Conservation (phyloP, 495 filamentous ascomycete species). For the Podospora pseudopauciseta region DNA sequence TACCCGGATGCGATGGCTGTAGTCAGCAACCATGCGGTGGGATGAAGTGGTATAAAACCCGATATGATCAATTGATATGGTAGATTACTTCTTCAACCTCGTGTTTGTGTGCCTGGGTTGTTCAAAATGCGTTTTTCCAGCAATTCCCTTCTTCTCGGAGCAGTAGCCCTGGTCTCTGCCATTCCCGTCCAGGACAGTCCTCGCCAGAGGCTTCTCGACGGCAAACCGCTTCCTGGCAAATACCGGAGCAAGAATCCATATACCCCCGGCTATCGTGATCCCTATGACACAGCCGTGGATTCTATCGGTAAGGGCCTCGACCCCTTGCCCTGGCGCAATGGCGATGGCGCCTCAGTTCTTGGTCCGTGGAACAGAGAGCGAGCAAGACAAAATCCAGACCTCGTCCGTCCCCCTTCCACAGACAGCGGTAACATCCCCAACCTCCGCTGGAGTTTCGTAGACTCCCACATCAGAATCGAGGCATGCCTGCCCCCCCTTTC, state of each 20-base stretch:
- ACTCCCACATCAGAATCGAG: slow-evolving; percentile 64
- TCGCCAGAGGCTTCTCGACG: slow-evolving; percentile 47
- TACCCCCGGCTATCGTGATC: slow-evolving; percentile 42
- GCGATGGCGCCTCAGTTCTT: slow-evolving; percentile 57
- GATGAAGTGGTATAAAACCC: neutral
- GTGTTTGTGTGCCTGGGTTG: neutral
- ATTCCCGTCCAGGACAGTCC: slow-evolving; percentile 50
- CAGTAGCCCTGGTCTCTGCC: slow-evolving; percentile 33
- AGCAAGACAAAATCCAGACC: slow-evolving; percentile 59
- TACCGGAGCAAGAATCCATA: slow-evolving; percentile 41
- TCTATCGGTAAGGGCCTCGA: slow-evolving; percentile 53
- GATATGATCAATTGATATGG: neutral
- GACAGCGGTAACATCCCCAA: slow-evolving; percentile 60
- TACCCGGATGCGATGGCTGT: neutral
- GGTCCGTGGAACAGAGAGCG: slow-evolving; percentile 64
- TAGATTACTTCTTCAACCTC: neutral
- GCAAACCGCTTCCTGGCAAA: slow-evolving; percentile 42
- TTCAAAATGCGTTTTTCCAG: slow-evolving; percentile 35
- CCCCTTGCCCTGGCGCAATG: slow-evolving; percentile 64
- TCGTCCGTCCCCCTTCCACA: slow-evolving; percentile 61
- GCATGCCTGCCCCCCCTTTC: slow-evolving; percentile 29
- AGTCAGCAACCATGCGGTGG: neutral
- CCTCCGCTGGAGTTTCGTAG: slow-evolving; percentile 65
- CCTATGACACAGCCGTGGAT: slow-evolving; percentile 51
- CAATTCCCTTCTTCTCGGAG: slow-evolving; percentile 28